Evolutionary conservation across 352 stramenopile species (phyloP).

Genomic region (Phytopythium delawarense): DNA sequence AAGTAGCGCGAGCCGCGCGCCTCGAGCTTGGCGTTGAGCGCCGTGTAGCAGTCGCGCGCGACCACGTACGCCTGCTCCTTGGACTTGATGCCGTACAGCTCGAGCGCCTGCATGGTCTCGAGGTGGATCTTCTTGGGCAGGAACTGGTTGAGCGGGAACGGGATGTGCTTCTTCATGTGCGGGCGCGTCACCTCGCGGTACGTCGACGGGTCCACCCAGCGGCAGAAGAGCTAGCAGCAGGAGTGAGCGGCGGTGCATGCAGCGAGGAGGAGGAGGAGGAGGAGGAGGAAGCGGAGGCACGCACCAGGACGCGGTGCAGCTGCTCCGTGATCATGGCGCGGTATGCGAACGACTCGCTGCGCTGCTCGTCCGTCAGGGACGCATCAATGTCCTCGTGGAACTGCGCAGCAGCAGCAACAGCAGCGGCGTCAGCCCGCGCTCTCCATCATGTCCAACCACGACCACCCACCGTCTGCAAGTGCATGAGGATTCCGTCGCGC

Average conservation of each 20-base stretch:
- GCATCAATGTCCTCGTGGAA: constrained; percentile 83
- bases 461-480: constrained; percentile 67
- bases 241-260: background rate
- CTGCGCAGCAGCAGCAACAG: constrained; percentile 15
- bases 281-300: constrained; percentile 1
- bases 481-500: constrained; percentile 82
- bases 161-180: constrained; percentile 76
- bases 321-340: constrained; percentile 80
- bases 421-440: background rate
- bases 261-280: background rate
- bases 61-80: constrained; percentile 83
- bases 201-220: constrained; percentile 80
- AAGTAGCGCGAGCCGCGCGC: constrained; percentile 52
- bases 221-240: constrained; percentile 50
- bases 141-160: constrained; percentile 80
- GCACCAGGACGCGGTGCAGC: constrained; percentile 69
- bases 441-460: too few species aligned
- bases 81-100: constrained; percentile 46
- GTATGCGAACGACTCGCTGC: constrained; percentile 81
- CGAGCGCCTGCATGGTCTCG: constrained; percentile 55
- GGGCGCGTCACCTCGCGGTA: constrained; percentile 83
- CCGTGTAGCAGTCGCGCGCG: constrained; percentile 80
- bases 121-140: constrained; percentile 85
- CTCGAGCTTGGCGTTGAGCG: constrained; percentile 78
- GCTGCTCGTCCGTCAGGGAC: constrained; percentile 59